A percentile compares a stretch with the other conserved stretches of the same genome.
Conservation (phyloP, 495 filamentous ascomycete genomes). For the Pyrenula aspistea region DNA sequence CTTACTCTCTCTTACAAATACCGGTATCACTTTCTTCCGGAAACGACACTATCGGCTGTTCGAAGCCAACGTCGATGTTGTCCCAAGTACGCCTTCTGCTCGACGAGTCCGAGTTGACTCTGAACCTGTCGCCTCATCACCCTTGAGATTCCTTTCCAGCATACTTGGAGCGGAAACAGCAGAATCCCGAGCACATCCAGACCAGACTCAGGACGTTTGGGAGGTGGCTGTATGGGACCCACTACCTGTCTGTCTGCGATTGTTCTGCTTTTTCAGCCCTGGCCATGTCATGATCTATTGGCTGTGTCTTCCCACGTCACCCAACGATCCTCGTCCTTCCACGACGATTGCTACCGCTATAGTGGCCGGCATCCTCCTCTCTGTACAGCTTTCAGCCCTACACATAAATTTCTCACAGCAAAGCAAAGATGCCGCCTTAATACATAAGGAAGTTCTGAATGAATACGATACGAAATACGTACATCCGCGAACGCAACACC, state of each 20-base stretch:
- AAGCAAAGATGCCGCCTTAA: constrained; percentile 66
- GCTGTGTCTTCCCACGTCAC: constrained; percentile 67
- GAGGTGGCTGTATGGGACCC: constrained; percentile 92
- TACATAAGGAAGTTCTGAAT: constrained; percentile 83
- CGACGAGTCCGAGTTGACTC: constrained; percentile 85
- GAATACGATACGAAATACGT: constrained; percentile 97
- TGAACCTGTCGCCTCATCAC: constrained; percentile 65
- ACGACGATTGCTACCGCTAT: constrained; percentile 74
- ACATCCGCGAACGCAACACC: constrained; percentile 70
- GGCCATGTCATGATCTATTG: constrained; percentile 82
- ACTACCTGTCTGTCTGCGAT: constrained; percentile 61
- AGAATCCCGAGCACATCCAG: constrained; percentile 70
- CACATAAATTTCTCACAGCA: constrained; percentile 67
- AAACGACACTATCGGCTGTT: constrained; percentile 86
- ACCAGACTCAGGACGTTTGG: constrained; percentile 84
- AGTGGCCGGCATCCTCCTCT: constrained; percentile 56
- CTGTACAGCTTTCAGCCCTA: constrained; percentile 62
- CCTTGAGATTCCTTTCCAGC: constrained; percentile 61
- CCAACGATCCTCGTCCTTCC: constrained; percentile 67
- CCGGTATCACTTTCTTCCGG: constrained; percentile 69
- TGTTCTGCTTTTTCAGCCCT: constrained; percentile 88
- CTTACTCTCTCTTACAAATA: constrained; percentile 55
- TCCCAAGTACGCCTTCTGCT: constrained; percentile 73
- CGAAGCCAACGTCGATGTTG: constrained; percentile 63
- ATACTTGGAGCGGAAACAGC: constrained; percentile 48